Conservation (phyloP, 768 basidiomycete genomes). For the Lactifluus volemus region DNA sequence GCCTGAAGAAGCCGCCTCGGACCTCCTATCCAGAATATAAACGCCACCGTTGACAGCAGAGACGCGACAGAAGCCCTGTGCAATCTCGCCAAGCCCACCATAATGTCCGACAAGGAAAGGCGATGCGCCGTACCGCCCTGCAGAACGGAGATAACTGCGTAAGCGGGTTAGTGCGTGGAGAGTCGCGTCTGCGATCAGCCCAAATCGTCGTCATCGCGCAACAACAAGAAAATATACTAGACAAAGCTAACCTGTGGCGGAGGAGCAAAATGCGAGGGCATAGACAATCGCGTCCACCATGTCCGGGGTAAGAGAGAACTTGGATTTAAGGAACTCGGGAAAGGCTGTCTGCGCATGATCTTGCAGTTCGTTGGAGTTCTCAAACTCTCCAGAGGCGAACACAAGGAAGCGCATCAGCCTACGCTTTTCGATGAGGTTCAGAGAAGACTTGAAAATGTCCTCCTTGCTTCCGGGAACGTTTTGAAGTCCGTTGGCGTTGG, state of each 20-base stretch:
- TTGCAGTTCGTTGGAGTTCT: conserved; percentile 48
- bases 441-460: conserved; percentile 82
- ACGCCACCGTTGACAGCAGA: conserved; percentile 73
- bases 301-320: conserved; percentile 53
- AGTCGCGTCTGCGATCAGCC: conserved; percentile 46
- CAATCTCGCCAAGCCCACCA: conserved; percentile 85
- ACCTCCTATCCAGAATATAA: conserved; percentile 57
- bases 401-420: conserved; percentile 87
- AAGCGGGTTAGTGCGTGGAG: conserved; percentile 60
- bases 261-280: conserved; percentile 65
- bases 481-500: conserved; percentile 34
- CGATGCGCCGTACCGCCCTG: conserved; percentile 79
- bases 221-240: not conserved
- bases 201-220: conserved; percentile 1
- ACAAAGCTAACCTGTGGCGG: conserved; percentile 42
- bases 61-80: conserved; percentile 85
- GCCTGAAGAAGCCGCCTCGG: conserved; percentile 21
- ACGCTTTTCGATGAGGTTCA: conserved; percentile 77
- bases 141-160: conserved; percentile 62
- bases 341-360: conserved; percentile 52
- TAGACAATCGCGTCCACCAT: conserved; percentile 59
- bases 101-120: conserved; percentile 94
- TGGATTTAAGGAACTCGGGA: conserved; percentile 49
- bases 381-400: conserved; percentile 72
- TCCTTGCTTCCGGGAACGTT: conserved; percentile 87